phyloP scores from a whole-genome alignment of 2,329 filamentous ascomycete genomes.

The Emergomyces orientalis region DNA sequence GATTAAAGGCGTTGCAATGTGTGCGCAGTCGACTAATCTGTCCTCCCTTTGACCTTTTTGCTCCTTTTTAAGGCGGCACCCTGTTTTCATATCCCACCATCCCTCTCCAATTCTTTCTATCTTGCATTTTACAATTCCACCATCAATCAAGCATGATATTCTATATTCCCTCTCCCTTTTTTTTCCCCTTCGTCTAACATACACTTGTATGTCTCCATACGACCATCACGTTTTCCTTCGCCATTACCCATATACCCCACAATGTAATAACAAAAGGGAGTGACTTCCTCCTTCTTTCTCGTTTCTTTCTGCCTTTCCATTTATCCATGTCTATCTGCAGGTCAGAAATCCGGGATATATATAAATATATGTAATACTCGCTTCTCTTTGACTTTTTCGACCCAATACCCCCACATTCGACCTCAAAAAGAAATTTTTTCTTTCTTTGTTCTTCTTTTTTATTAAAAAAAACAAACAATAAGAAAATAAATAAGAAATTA shows the following conservation, averaged over 20 bases:
- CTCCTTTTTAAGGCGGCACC: too few species aligned
- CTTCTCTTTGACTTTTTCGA: too few species aligned
- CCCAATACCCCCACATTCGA: too few species aligned
- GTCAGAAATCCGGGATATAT: neutral
- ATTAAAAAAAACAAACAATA: too few species aligned
- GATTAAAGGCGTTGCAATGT: neutral
- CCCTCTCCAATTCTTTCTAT: neutral
- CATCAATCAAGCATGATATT: neutral
- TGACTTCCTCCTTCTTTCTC: neutral
- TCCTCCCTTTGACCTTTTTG: too few species aligned
- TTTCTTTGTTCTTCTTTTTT: too few species aligned
- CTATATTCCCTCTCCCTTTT: neutral
- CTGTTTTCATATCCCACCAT: neutral
- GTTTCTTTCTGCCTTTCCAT: neutral
- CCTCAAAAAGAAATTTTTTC: neutral
- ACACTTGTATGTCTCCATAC: neutral
- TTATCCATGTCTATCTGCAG: neutral
- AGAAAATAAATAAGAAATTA: too few species aligned
- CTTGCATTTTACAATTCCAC: neutral
- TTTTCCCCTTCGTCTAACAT: neutral
- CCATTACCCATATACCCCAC: neutral
- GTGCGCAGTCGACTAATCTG: neutral
- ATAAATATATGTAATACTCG: neutral
- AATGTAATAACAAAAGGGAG: neutral
- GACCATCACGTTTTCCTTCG: neutral